Evolutionary conservation across 176 grass and related monocot genomes (phyloP).

Genomic region (Carex myosuroides): DNA sequence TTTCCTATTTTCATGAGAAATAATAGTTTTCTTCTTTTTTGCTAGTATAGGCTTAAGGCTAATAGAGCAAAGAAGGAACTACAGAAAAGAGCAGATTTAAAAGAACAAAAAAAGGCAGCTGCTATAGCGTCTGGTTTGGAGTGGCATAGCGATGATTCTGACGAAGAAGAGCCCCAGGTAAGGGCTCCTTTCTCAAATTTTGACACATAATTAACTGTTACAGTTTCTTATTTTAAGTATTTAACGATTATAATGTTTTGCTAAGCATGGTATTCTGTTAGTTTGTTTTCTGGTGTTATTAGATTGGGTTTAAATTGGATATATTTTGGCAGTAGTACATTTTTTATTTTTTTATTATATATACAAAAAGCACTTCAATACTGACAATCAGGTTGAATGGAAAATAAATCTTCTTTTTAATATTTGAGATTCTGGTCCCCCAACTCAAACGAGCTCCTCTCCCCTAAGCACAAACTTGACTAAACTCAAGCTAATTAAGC

Average conservation of each 20-base stretch:
- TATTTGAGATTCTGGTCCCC: not conserved
- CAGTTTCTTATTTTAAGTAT: not conserved
- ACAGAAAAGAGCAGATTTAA: conserved; percentile 55
- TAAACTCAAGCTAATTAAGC: not conserved
- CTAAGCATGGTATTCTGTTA: not conserved
- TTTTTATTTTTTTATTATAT: not conserved
- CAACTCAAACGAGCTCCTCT: not conserved
- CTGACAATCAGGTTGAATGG: not conserved
- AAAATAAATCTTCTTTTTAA: not conserved
- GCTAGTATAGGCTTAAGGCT: conserved; percentile 48
- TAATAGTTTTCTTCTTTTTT: not conserved
- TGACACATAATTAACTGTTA: not conserved
- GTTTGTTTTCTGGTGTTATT: conserved; percentile 7
- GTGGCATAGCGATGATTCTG: conserved; percentile 53
- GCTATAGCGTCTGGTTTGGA: conserved; percentile 37
- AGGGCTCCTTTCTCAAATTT: not conserved
- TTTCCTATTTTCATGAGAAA: conserved; percentile 1
- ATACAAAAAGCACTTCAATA: not conserved
- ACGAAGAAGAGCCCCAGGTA: conserved; percentile 34
- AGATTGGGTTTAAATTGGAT: not conserved
- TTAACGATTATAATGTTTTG: not conserved
- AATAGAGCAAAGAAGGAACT: conserved; percentile 75
- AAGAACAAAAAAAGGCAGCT: conserved; percentile 44
- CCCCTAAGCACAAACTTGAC: not conserved
- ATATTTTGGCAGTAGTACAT: not conserved